Evolutionary conservation across 441 rosid genomes (phyloP).

Genomic region (Populus hybrid): DNA sequence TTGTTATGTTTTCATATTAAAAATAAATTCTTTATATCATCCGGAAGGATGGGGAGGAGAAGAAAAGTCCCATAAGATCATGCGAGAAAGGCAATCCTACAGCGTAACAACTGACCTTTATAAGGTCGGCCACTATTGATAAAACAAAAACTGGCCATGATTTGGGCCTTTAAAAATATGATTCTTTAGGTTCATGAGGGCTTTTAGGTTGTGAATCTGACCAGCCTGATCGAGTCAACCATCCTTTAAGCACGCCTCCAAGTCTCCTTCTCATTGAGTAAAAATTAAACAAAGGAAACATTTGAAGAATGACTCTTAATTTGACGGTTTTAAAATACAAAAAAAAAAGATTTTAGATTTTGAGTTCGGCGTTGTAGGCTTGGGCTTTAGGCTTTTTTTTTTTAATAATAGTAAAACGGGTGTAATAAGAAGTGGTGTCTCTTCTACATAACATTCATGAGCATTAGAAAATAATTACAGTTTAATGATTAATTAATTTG

Average conservation of each 20-base stretch:
- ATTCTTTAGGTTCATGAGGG: not conserved
- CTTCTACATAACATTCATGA: no score
- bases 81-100: not conserved
- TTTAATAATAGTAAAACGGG: no score
- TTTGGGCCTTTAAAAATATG: not conserved
- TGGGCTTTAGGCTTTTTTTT: not conserved
- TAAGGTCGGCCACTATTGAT: not conserved
- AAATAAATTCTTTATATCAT: no score
- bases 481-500: no score
- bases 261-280: not conserved
- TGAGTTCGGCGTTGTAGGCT: no score
- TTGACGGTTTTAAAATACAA: no score
- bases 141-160: not conserved
- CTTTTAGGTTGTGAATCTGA: no score
- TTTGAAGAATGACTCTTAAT: not conserved
- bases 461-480: no score
- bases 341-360: no score
- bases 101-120: not conserved
- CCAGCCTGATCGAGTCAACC: not conserved
- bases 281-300: not conserved
- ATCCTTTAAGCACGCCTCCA: not conserved
- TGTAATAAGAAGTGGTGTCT: no score
- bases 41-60: not conserved
- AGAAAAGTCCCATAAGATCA: not conserved
- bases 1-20: no score